phyloP scores from a whole-genome alignment of 768 basidiomycete species.

The Termitomyces titanicus region DNA sequence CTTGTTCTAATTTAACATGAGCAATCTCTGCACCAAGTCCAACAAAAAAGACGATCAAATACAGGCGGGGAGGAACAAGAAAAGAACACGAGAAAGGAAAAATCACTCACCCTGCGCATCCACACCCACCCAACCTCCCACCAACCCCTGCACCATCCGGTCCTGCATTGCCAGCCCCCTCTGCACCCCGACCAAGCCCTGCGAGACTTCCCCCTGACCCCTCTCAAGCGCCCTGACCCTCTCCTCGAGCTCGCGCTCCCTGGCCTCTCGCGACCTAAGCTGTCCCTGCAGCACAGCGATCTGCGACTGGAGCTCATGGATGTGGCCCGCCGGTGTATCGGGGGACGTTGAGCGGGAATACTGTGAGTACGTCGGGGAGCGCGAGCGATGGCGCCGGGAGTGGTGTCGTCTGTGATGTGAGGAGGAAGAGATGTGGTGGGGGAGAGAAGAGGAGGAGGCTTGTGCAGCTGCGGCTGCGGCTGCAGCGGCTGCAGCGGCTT shows the following conservation, averaged over 20 bases:
- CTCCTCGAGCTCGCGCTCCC: constrained; percentile 30
- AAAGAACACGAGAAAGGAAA: constrained; percentile 6
- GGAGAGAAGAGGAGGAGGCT: too few species aligned
- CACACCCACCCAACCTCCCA: constrained; percentile 38
- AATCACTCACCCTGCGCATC: constrained; percentile 37
- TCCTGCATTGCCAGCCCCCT: constrained; percentile 80
- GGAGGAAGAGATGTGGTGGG: constrained; percentile 9
- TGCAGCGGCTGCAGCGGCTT: constrained; percentile 16
- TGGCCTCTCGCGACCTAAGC: constrained; percentile 26
- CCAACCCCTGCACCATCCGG: constrained; percentile 74
- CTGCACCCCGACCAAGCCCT: constrained; percentile 35
- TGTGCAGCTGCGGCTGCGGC: constrained; percentile 15
- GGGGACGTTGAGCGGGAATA: constrained; percentile 21
- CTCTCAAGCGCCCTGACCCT: constrained; percentile 33
- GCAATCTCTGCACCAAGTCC: background rate
- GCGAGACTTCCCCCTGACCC: constrained; percentile 33
- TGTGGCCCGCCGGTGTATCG: background rate
- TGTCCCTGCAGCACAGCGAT: constrained; percentile 27
- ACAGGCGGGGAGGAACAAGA: background rate
- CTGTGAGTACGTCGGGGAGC: constrained; percentile 13
- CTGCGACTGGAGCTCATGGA: constrained; percentile 12
- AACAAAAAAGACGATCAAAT: background rate
- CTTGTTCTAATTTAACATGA: background rate
- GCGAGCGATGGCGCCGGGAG: constrained; percentile 9
- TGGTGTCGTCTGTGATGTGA: constrained; percentile 21